Percentiles rank a stretch among this genome's conserved stretches.
Conservation (phyloP, 140 eudicot genomes). For the Senecio squalidus region DNA sequence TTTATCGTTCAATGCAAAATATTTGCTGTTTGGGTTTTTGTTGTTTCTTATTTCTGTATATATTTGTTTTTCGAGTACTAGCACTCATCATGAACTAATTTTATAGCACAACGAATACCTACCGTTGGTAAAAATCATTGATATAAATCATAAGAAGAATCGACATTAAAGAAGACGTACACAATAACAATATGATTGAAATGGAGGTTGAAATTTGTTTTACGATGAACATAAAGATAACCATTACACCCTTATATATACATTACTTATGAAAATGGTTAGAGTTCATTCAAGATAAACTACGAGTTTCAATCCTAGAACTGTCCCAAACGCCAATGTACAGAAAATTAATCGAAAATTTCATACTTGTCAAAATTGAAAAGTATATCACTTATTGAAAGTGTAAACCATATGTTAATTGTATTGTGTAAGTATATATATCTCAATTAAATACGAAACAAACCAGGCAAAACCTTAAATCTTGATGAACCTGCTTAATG, state of each 20-base stretch:
- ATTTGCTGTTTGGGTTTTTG: neutral
- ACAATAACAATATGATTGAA: neutral
- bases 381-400: neutral
- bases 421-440: neutral
- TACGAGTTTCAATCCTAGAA: neutral
- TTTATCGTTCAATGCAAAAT: constrained; percentile 19
- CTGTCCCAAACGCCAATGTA: neutral
- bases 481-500: constrained; percentile 5
- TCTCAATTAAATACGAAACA: neutral
- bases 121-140: neutral
- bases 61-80: neutral
- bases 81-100: neutral
- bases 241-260: neutral
- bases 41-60: neutral
- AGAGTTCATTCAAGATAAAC: neutral
- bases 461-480: neutral
- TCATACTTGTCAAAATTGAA: constrained; percentile 10
- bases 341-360: neutral
- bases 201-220: neutral
- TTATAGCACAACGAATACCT: neutral
- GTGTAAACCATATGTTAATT: neutral
- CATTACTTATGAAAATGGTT: neutral
- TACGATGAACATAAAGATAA: neutral
- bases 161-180: neutral
- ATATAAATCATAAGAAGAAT: neutral